Evolutionary conservation across 164 flowering plant species (phyloP), one percentile per base, ranked within the genome.

Genomic region (Houttuynia cordata): DNA sequence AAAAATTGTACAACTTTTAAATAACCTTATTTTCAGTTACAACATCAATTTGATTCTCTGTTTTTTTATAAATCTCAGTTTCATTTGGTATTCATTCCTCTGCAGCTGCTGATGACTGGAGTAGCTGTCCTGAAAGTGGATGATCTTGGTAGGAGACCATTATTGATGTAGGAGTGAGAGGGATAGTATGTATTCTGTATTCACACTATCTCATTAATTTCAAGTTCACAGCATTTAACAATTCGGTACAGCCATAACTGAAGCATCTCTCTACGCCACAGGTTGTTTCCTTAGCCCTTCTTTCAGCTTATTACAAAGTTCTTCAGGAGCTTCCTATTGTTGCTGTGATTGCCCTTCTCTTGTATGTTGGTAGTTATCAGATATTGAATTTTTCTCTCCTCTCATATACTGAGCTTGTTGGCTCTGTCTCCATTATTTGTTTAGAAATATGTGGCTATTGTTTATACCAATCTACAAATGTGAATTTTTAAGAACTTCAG

Each of bases 331-430:
- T 69, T 57, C 91, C 99, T 9, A 23, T 82, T 40, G 79, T 90
- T 62, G 96, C 97, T 57, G 97, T 90, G 2, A 80, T 71, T 58
- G 86, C 96, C 56, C 71, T 90, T 60, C 92, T 93, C 62, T 82
- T 93, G 22, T 90, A 88, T 59, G 96, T 93, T 39, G 96, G 99
- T 22, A 80, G 86, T 78, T 90, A 93, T 75, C 97, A 90, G 86
- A 96, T 82, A 62, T 25, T 45, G 14, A 14, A 8, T 30, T 24
- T 10, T 10, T 64, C 23, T 53, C 42, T 40, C 37, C 14, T 45
- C 50, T 53, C 57, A 24, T 18, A 0, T 17, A 6, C 56, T 6
- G 58, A 10, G 22, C 1, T 53, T 7, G 24, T 25, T 24, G 2
- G 17, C 17, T 17, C 49, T 45, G 14, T 8, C 2, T 17, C 12